Base-by-base conservation (phyloP, 192 early-diverging fungal genomes). In the Umbelopsis sp. region DNA sequence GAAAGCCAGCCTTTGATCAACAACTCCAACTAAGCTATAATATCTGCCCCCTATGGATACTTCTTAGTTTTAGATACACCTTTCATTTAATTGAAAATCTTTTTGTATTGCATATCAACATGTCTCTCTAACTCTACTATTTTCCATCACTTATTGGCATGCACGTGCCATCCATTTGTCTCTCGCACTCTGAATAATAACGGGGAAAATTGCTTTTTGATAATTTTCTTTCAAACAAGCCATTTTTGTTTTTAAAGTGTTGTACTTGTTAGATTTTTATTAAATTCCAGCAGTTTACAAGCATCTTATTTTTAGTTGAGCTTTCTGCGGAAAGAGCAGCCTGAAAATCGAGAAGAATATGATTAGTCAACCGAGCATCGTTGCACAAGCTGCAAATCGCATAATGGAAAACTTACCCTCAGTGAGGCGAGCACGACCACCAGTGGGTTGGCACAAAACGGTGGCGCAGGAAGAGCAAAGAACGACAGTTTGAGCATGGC, bases 401-500 rank as follows among this genome's bases (percentile, higher is more conserved):
- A 4, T 10, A 1, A 41, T 41, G 37, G n/a, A 22, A 22, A 37
- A 71, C 67, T 76, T 76, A 93, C 93, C 97, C 83, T 94, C 92
- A 78, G 94, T 97, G 79, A 99, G 88, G 70, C 95, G 94, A 80
- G 95, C 96, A 83, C 92, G 92, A 83, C 97, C 97, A 87, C 97
- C 97, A 67, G 97, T 99, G 77, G 97, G 97, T 87, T 98, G 96
- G 86, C 94, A 97, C 78, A 99, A 90, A 72, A 99, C 97, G 75
- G 94, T 95, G 70, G 92, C 88, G 90, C 97, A 99, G 75, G 91
- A 90, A 72, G 89, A 84, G 90, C 97, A 99, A 71, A 97, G 82
- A 69, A 99, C 97, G 65, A 99, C 97, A 74, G 95, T 96, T 85
- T 99, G 96, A 79, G 96, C 96, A 86, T 99, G 97, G 86, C 90